phyloP scores from a whole-genome alignment of 2,329 filamentous ascomycete species.

The Gnomoniopsis sp. region DNA sequence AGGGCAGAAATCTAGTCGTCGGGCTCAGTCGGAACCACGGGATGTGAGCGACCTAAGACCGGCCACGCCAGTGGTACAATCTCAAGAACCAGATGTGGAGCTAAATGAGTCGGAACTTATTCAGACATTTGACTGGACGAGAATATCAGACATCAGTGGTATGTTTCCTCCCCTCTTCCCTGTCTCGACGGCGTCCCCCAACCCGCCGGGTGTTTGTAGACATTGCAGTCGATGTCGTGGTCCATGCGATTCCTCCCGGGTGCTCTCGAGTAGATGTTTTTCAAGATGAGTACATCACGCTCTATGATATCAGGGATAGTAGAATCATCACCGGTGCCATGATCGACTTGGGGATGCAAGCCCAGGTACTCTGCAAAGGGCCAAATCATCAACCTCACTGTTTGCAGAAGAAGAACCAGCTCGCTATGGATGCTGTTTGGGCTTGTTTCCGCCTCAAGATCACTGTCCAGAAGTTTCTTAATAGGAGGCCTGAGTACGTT shows the following conservation, averaged over 20 bases:
- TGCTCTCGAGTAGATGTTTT: no score
- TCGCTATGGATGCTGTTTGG: no score
- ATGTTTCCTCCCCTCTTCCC: neutral
- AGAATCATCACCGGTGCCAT: no score
- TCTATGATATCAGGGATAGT: no score
- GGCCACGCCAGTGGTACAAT: conserved; percentile 19
- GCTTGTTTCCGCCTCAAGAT: no score
- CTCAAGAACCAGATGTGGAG: neutral
- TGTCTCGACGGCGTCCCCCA: neutral
- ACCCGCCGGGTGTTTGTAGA: neutral
- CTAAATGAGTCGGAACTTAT: conserved; percentile 22
- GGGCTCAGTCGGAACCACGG: conserved; percentile 24
- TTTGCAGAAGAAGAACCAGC: no score
- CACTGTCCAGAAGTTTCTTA: conserved; percentile 25
- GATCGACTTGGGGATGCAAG: no score
- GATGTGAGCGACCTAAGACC: conserved; percentile 20
- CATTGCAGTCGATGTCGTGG: neutral
- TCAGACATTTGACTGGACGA: conserved; percentile 74
- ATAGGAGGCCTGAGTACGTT: conserved; percentile 39
- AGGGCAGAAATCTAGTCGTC: neutral
- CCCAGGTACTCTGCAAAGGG: no score
- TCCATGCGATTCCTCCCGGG: no score
- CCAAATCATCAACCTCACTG: no score
- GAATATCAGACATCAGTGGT: conserved; percentile 40
- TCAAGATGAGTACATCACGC: no score